Evolutionary conservation across 768 basidiomycete genomes (phyloP), one percentile per base, ranked within the genome.

Genomic region (Leccinum arenicola): DNA sequence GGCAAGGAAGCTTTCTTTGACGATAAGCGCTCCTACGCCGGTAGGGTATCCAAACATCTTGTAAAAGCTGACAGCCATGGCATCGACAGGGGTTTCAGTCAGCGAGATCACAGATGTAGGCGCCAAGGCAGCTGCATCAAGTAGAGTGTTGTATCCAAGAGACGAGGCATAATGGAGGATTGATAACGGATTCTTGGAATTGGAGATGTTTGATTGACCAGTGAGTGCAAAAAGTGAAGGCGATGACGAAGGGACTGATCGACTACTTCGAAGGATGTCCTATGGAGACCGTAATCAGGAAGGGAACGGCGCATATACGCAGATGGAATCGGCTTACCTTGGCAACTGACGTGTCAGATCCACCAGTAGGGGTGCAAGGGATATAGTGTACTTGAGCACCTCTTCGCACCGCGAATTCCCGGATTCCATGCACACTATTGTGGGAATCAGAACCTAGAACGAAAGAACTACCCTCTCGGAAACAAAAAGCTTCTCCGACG

Each of bases 41-140:
- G 91, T 93, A 11, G 91, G 91, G 64, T 86, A 93, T 35, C 91
- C 91, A 62, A 92, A 91, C 88, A 93, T 92, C 65, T 94, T 94
- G 75, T 94, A 94, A 66, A 93, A 92, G 48, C 88, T 90, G 55
- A 94, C 68, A 0, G 86, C 90, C 81, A 92, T 85, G 1, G 91
- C 91, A 70, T 94, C 92, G 11, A 91, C 86, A 4, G 86, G 83
- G 31, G 78, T 80, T 54, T 86, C 82, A 1, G 80, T 72, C 14
- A 94, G 76, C 12, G 88, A 88, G 56, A 93, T 80, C 17, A 76
- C 67, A 8, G 89, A 84, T 1, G 89, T 87, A 10, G 91, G 85
- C 2, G 85, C 91, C 40, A 93, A 77, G 3, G 91, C 91, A 6
- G 92, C 91, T 15, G 87, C 90, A 67, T 94, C 91, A 36, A 93